These are phyloP conservation scores for Helotiales sp. DNA, from an alignment of 2,329 filamentous ascomycete species.

Conservation along the genomic window DNA sequence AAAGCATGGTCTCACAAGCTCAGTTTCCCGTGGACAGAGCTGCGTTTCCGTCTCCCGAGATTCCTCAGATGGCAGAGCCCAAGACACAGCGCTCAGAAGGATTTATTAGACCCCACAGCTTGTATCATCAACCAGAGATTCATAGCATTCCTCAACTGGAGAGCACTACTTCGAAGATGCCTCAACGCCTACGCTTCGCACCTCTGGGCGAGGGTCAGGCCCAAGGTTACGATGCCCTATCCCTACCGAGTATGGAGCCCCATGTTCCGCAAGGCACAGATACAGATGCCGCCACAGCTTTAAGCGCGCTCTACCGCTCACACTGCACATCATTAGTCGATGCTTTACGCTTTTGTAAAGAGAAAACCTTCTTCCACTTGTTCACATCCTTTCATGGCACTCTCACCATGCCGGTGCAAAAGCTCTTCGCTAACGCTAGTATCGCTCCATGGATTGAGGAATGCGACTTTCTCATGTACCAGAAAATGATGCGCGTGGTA, in stretches of 20 bases:
- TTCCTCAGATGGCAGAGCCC: slow-evolving; percentile 36
- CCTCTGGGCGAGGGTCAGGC: slow-evolving; percentile 54
- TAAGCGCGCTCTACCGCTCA: slow-evolving; percentile 86
- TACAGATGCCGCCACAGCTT: slow-evolving; percentile 78
- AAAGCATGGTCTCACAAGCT: slow-evolving; percentile 30
- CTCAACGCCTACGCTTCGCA: slow-evolving; percentile 60
- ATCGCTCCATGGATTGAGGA: slow-evolving; percentile 92
- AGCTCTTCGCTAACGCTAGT: slow-evolving; percentile 78
- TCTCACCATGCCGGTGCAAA: slow-evolving; percentile 94
- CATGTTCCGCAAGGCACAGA: slow-evolving; percentile 84
- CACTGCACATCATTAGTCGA: slow-evolving; percentile 96
- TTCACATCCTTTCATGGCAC: slow-evolving; percentile 96
- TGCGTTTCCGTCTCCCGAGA: slow-evolving; percentile 42
- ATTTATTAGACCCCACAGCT: slow-evolving; percentile 45
- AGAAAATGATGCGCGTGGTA: slow-evolving; percentile 93
- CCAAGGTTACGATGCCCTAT: slow-evolving; percentile 68
- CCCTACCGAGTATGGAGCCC: slow-evolving; percentile 80
- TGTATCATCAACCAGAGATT: slow-evolving; percentile 61
- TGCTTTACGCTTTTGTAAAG: slow-evolving; percentile 92
- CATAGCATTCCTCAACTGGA: slow-evolving; percentile 58
- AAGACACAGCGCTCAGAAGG: slow-evolving; percentile 30
- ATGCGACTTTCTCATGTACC: slow-evolving; percentile 93
- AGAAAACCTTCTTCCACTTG: slow-evolving; percentile 93
- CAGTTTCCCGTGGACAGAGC: slow-evolving; percentile 37
- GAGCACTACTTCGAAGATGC: slow-evolving; percentile 57